Conservation (phyloP, 2,329 filamentous ascomycete genomes). For the Trichoderma sp. region DNA sequence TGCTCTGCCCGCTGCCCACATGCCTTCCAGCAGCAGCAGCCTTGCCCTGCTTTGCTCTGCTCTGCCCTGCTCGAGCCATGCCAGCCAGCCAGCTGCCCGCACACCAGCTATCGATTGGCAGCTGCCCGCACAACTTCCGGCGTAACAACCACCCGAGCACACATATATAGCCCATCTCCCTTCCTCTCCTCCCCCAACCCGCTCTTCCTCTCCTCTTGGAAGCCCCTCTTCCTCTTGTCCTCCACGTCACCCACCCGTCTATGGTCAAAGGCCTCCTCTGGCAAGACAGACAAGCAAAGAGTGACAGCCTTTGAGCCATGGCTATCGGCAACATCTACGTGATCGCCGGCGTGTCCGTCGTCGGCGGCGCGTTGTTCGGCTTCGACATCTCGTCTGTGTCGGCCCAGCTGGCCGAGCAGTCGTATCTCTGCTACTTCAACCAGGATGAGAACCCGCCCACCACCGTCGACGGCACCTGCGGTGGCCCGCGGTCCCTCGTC, state of each 20-base stretch:
- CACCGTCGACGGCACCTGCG: conserved; percentile 38
- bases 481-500: conserved; percentile 44
- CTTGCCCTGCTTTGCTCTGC: too few relatives aligned
- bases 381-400: conserved; percentile 62
- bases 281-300: neutral
- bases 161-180: conserved; percentile 15
- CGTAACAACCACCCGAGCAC: conserved; percentile 1
- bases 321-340: conserved; percentile 43
- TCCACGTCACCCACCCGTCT: neutral
- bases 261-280: conserved; percentile 18
- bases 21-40: neutral
- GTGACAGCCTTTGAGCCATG: conserved; percentile 31
- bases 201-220: neutral
- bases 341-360: conserved; percentile 42
- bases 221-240: neutral
- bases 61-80: neutral
- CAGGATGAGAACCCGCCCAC: conserved; percentile 41
- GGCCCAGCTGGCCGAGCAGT: conserved; percentile 45
- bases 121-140: conserved; percentile 15
- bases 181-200: neutral
- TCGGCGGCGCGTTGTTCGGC: conserved; percentile 51
- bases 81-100: conserved; percentile 12
- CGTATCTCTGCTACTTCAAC: conserved; percentile 46
- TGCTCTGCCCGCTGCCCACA: conserved; percentile 2
- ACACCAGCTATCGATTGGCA: neutral